Evolutionary conservation across 2,329 filamentous ascomycete genomes (phyloP), one percentile per base, ranked within the genome.

Genomic region (Xylaria polymorpha): DNA sequence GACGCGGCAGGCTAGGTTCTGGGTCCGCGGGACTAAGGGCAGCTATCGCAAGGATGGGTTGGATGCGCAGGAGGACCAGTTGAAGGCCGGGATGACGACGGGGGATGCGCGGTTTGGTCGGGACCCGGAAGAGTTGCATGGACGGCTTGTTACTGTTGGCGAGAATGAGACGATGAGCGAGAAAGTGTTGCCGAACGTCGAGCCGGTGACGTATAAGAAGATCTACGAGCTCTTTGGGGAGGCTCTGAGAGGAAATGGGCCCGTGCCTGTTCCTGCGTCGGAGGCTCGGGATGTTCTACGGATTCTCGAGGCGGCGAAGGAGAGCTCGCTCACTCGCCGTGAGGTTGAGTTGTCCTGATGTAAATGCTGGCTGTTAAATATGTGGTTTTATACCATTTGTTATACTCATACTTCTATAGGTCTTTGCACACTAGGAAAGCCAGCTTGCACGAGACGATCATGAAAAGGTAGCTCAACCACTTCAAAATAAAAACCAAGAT

Each of bases 61-160:
- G 1, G 93, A 96, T 77, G 83, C 88, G 1, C 92, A 95, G 80
- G 93, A 96, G 81, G 88, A 90, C 65, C 91, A 94, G 79, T 85
- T 94, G 62, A 87, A 87, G 78, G 84, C 81, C 1, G 92, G 92
- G 9, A 79, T 87, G 73, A 86, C 84, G 77, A 88, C 89, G 7
- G 84, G 85, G 0, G 89, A 92, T 65, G 78, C 83, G 3, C 85
- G 82, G 3, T 94, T 93, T 75, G 93, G 90, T 1, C 78, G 86
- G 46, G 92, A 94, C 75, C 82, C 84, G 10, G 83, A 86, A 46
- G 83, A 85, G 72, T 86, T 20, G 22, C 65, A 88, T 63, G 90
- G 91, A 71, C 85, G 78, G 67, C 79, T 94, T 71, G 87, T 88
- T 8, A 82, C 87, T 4, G 79, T 90, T 1, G 82, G 84, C 9